Evolutionary conservation across 2,329 filamentous ascomycete genomes (phyloP).

Genomic region (Cryphonectria radicalis): DNA sequence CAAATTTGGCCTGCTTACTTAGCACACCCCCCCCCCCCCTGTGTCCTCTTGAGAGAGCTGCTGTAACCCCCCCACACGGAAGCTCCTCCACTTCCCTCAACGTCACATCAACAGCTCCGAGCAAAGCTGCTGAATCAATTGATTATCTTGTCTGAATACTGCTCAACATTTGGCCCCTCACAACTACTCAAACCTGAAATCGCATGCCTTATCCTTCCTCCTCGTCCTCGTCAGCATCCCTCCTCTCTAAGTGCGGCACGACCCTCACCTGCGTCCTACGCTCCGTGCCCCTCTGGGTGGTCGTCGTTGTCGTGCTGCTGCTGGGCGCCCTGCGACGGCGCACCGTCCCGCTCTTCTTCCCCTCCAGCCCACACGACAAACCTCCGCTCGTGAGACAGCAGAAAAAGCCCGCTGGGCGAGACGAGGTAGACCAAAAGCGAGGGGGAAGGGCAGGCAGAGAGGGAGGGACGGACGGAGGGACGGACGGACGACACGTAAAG

Average conservation of each 20-base stretch:
- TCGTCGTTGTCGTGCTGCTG: slow-evolving; percentile 44
- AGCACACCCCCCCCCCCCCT: too few species aligned
- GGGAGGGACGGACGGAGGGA: neutral
- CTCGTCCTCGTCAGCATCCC: slow-evolving; percentile 23
- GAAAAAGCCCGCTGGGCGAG: neutral
- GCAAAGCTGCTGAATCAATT: neutral
- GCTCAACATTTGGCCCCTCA: too few species aligned
- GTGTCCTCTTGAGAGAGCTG: too few species aligned
- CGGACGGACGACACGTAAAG: too few species aligned
- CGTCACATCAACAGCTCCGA: neutral
- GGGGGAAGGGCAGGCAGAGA: neutral
- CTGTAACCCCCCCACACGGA: too few species aligned
- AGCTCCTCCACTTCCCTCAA: too few species aligned
- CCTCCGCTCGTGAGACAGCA: neutral
- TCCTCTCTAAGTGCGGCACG: slow-evolving; percentile 48
- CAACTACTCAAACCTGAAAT: too few species aligned
- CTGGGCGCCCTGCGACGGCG: slow-evolving; percentile 41
- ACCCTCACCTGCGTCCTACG: slow-evolving; percentile 47
- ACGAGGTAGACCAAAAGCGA: neutral
- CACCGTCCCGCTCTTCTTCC: slow-evolving; percentile 26
- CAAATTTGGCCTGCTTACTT: too few species aligned
- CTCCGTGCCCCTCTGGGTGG: slow-evolving; percentile 47
- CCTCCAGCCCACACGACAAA: neutral
- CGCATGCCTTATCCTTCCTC: slow-evolving; percentile 26
- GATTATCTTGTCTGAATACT: neutral